Base-by-base conservation (phyloP, 495 filamentous ascomycete species). In the Poronia punctata region DNA sequence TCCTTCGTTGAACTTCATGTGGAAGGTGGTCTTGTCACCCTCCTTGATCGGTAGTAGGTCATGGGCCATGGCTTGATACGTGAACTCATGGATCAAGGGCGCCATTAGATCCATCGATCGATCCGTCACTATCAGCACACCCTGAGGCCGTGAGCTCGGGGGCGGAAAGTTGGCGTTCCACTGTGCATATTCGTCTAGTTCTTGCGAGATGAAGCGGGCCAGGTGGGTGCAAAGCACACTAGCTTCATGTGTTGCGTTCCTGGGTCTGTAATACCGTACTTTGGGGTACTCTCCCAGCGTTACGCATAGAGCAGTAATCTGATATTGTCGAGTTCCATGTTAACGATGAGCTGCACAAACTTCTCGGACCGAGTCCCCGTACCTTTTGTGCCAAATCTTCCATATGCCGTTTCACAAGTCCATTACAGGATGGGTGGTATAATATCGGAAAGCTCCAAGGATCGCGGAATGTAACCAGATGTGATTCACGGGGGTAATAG, bases 51-150 rank as follows among this genome's bases (percentile, higher is more conserved):
- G 83, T 5, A 98, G 66, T 18, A 98, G 61, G 60, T 98, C 92
- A 56, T 95, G 86, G 12, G 85, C 88, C 90, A 98, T 97, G 19
- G 90, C 86, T 61, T 97, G 92, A 57, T 96, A 98, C 7, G 93
- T 97, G 54, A 98, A 97, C 53, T 98, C 92, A 61, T 98, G 92
- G 7, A 97, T 39, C 7, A 96, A 55, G 5, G 92, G 93, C 12
- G 92, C 76, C 56, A 81, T 78, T 1, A 96, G 53, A 57, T 98
- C 92, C 82, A 97, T 87, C 8, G 88, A 85, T 39, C 92, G 76
- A 65, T 98, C 92, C 1, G 86, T 83, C 35, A 98, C 83, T 48
- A 94, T 69, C 2, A 98, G 71, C 5, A 88, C 76, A 10, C 86
- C 89, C 35, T 84, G 80, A 11, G 90, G 93, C 31, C 90, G 73